Evolutionary conservation across 768 basidiomycete genomes (phyloP), one percentile per base, ranked within the genome.

Genomic region (Lentinus brumalis): DNA sequence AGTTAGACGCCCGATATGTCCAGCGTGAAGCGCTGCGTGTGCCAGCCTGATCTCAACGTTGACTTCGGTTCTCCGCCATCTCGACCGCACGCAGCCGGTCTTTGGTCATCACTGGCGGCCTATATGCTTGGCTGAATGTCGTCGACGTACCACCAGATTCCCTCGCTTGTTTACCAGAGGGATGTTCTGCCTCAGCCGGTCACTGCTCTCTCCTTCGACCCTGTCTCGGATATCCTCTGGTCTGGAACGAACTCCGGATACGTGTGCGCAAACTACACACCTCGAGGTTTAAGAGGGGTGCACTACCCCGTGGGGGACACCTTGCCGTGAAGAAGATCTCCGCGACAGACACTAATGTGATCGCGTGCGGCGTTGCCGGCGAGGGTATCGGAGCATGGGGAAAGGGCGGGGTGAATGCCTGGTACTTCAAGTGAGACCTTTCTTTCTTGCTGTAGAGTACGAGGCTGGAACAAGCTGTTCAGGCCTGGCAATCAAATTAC

Each of bases 211-310:
- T 84, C 88, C 0, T 96, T 98, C 72, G 96, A 99, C 74, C 89
- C 94, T 8, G 87, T 91, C 21, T 92, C 93, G 0, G 95, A 98
- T 73, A 85, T 89, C 6, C 77, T 99, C 39, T 97, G 95, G 94
- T 79, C 88, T 50, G 96, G 95, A 32, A 81, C 84, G 9, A 84
- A 86, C 59, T 75, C 83, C 31, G 96, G 96, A 3, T 78, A 78
- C 58, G 81, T 97, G 61, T 72, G 81, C 42, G 88, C 90, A 1
- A 83, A 87, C 70, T 86, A 91, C 75, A 81, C 86, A 44, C 72
- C 81, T 32, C 81, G 80, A 50, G 88, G 86, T 15, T 69, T 84
- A 51, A 84, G 86, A 52, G 90, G 91, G 3, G 88, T 92, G 38
- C 82, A 81, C 21, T 94, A 90, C 70, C 87, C 81, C 30, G 87